These are phyloP conservation scores for Ganoderma resinaceum DNA, from an alignment of 1,284 basidiomycete species.

Conservation along the genomic window DNA sequence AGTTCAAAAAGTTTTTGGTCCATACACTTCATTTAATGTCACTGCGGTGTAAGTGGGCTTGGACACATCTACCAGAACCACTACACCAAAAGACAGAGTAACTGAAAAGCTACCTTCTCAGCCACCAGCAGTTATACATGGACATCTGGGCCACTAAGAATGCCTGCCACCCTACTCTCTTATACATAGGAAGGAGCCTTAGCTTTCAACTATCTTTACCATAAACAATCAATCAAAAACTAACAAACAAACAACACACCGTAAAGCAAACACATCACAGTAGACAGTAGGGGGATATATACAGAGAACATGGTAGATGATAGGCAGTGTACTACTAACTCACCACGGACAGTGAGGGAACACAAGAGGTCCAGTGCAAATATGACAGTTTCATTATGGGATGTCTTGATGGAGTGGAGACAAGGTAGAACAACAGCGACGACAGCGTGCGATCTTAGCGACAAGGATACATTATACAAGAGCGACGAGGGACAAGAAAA, in stretches of 20 bases:
- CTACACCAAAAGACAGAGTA: not conserved
- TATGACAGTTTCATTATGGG: not conserved
- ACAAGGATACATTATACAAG: slow-evolving; percentile 6
- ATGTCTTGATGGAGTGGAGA: not conserved
- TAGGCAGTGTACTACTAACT: not conserved
- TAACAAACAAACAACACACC: not conserved
- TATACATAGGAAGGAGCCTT: no score
- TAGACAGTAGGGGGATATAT: not conserved
- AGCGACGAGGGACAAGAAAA: not conserved
- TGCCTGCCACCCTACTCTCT: no score
- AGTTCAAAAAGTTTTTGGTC: no score
- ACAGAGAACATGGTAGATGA: not conserved
- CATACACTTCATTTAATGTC: no score
- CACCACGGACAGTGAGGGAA: not conserved
- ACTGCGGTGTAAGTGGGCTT: not conserved
- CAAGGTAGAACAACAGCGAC: slow-evolving; percentile 4
- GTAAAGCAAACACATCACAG: not conserved
- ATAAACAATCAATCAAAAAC: not conserved
- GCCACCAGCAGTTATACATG: not conserved
- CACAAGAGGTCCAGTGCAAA: not conserved
- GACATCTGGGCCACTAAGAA: no score
- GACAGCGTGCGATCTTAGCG: slow-evolving; percentile 7
- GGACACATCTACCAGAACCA: not conserved
- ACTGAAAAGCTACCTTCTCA: not conserved
- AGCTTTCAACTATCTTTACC: no score